A percentile compares a stretch with the other conserved stretches of the same genome.
phyloP scores from a whole-genome alignment of 75 land plant species.

The Cunninghamia lanceolata region DNA sequence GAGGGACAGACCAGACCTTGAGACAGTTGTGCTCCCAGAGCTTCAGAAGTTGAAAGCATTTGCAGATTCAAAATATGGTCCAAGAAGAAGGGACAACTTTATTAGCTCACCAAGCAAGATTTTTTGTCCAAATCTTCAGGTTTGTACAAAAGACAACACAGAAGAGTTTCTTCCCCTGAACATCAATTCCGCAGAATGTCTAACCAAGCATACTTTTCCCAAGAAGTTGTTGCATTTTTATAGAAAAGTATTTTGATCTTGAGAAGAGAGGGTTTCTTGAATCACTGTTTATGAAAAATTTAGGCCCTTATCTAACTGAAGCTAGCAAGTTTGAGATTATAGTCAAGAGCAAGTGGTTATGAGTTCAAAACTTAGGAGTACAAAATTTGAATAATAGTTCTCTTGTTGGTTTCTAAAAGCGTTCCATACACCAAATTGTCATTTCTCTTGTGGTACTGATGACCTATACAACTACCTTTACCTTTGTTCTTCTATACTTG shows the following conservation, averaged over 20 bases:
- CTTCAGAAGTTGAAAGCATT: slow-evolving; percentile 32
- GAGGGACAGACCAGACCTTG: slow-evolving; percentile 67
- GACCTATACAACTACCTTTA: no score
- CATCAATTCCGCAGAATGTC: background rate
- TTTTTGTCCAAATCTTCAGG: slow-evolving; percentile 56
- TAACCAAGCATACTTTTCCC: background rate
- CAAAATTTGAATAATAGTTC: no score
- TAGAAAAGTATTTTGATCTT: background rate
- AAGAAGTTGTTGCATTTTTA: background rate
- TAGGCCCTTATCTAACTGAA: background rate
- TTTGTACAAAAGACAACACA: background rate
- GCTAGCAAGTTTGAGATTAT: no score
- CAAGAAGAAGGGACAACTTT: background rate
- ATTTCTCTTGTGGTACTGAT: no score
- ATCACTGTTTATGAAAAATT: background rate
- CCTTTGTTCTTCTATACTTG: background rate
- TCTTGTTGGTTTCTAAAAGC: no score
- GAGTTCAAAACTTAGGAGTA: no score
- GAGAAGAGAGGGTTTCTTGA: slow-evolving; percentile 1
- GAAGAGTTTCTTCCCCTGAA: background rate
- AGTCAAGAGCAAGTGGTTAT: no score
- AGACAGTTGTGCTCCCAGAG: slow-evolving; percentile 56
- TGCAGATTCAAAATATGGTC: slow-evolving; percentile 15
- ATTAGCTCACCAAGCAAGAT: slow-evolving; percentile 35
- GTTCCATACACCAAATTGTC: no score